These are phyloP conservation scores for Rhodocollybia butyracea DNA, from an alignment of 768 basidiomycete genomes.

Conservation along the genomic window DNA sequence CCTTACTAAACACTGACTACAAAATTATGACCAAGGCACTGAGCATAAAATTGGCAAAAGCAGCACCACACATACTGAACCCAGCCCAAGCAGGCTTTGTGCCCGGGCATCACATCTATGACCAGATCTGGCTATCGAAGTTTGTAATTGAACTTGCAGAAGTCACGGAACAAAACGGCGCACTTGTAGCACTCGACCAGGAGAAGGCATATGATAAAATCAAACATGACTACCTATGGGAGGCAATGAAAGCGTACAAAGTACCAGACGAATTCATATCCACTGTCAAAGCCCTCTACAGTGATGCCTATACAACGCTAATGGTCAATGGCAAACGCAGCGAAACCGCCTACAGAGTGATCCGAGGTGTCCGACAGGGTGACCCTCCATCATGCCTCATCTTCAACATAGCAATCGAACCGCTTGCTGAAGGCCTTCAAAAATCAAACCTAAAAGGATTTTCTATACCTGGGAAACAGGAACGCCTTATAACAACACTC, in stretches of 20 bases:
- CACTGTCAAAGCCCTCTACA: constrained; percentile 19
- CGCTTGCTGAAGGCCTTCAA: constrained; percentile 28
- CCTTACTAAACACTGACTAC: constrained; percentile 15
- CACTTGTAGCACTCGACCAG: neutral
- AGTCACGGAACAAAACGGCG: constrained; percentile 12
- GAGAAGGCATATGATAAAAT: constrained; percentile 6
- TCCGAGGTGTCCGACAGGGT: constrained; percentile 28
- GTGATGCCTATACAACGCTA: constrained; percentile 13
- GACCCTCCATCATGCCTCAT: constrained; percentile 37
- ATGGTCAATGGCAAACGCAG: constrained; percentile 21
- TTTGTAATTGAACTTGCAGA: constrained; percentile 12
- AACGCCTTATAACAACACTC: neutral
- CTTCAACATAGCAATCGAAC: constrained; percentile 38
- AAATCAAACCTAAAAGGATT: constrained; percentile 26
- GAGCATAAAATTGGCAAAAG: constrained; percentile 9
- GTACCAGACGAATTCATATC: constrained; percentile 14
- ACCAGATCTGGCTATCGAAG: constrained; percentile 20
- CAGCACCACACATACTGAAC: constrained; percentile 17
- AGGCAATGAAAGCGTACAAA: constrained; percentile 2
- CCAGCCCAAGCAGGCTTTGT: constrained; percentile 25
- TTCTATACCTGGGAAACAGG: constrained; percentile 6
- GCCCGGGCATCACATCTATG: constrained; percentile 12
- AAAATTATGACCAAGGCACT: constrained; percentile 17
- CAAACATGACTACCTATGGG: constrained; percentile 16
- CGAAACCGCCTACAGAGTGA: constrained; percentile 12